These are phyloP conservation scores for Paradendryphiella salina DNA, from an alignment of 2,329 filamentous ascomycete genomes.

Conservation along the genomic window DNA sequence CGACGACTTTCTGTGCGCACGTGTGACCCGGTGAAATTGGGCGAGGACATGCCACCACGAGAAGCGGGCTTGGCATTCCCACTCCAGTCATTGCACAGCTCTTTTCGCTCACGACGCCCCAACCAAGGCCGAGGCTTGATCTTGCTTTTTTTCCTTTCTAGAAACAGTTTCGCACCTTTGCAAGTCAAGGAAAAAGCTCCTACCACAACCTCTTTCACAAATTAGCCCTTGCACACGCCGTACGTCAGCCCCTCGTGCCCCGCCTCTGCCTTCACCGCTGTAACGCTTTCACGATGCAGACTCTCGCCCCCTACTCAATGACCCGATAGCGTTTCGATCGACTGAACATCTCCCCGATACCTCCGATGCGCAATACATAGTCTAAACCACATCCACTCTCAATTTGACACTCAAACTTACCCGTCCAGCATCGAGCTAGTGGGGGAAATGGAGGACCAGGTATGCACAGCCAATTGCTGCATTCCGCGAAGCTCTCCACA, in stretches of 20 bases:
- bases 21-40: slow-evolving; percentile 27
- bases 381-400: slow-evolving; percentile 15
- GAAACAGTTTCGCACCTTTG: neutral
- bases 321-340: slow-evolving; percentile 40
- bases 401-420: slow-evolving; percentile 24
- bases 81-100: slow-evolving; percentile 21
- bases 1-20: slow-evolving; percentile 18
- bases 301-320: slow-evolving; percentile 35
- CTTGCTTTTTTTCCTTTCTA: slow-evolving; percentile 1
- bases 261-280: slow-evolving; percentile 42
- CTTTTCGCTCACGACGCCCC: slow-evolving; percentile 19
- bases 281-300: slow-evolving; percentile 43
- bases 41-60: slow-evolving; percentile 22
- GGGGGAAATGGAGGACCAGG: slow-evolving; percentile 48
- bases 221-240: slow-evolving; percentile 22
- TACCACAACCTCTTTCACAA: slow-evolving; percentile 6
- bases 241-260: slow-evolving; percentile 36
- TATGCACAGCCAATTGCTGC: slow-evolving; percentile 18
- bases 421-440: slow-evolving; percentile 29
- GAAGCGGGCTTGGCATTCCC: slow-evolving; percentile 18
- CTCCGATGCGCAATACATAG: slow-evolving; percentile 27
- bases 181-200: neutral
- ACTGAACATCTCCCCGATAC: slow-evolving; percentile 19
- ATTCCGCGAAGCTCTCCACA: neutral
- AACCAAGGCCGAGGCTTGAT: slow-evolving; percentile 19